phyloP scores from a whole-genome alignment of 2,329 filamentous ascomycete species.

The Fusarium palustre region DNA sequence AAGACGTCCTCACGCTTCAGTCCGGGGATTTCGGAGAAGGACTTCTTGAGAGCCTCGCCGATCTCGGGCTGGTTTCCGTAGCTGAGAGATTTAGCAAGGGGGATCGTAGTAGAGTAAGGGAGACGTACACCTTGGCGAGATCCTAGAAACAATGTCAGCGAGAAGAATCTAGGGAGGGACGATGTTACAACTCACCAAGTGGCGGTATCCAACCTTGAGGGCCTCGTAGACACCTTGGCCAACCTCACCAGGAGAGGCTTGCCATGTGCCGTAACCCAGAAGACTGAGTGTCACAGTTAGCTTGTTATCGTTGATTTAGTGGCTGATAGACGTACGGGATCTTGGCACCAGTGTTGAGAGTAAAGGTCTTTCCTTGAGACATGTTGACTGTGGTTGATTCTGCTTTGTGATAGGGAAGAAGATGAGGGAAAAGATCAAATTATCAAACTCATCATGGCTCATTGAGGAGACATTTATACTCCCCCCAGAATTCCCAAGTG shows the following conservation, averaged over 20 bases:
- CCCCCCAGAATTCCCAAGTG: not conserved
- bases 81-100: not conserved
- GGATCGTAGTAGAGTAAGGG: not conserved
- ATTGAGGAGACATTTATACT: conserved; percentile 4
- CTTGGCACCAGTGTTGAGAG: conserved; percentile 12
- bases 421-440: not conserved
- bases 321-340: conserved; percentile 4
- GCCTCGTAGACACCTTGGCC: conserved; percentile 62
- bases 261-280: conserved; percentile 21
- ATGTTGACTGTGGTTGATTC: not conserved
- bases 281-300: conserved; percentile 1
- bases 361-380: conserved; percentile 22
- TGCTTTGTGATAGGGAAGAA: not conserved
- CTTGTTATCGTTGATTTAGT: not conserved
- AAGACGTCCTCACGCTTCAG: conserved; percentile 75
- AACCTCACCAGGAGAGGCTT: conserved; percentile 47
- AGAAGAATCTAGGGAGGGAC: not conserved
- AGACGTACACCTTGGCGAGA: conserved; percentile 59
- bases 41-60: conserved; percentile 55
- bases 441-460: not conserved
- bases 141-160: conserved; percentile 48
- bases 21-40: conserved; percentile 76
- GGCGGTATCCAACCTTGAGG: conserved; percentile 64
- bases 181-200: conserved; percentile 49
- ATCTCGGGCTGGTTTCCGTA: conserved; percentile 79